Base-by-base conservation (phyloP, 2,329 filamentous ascomycete species). In the Davidsoniella eucalypti region DNA sequence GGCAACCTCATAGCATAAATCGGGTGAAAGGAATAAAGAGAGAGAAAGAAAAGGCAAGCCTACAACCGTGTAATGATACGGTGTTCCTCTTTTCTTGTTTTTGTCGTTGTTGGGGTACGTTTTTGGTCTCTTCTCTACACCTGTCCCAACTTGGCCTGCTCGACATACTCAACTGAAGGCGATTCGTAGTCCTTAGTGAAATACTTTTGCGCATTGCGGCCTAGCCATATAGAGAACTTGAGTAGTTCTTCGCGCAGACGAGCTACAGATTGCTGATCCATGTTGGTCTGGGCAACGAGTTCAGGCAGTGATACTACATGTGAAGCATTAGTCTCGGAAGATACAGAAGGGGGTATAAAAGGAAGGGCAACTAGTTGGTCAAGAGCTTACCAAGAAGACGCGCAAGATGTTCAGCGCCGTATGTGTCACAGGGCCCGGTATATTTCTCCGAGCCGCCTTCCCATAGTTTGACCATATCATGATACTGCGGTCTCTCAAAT, bases 211-310 rank as follows among this genome's bases (percentile, higher is more conserved):
- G 81, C 78, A 59, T 90, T 79, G 57, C 82, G 84, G 53, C 81
- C 76, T 50, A 98, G 71, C 87, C 88, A 98, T 49, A 78, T 73
- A 9, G 82, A 86, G 65, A 98, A 81, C 65, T 87, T 90, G 57
- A 78, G 75, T 14, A 98, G 73, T 63, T 98, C 92, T 59, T 95
- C 87, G 10, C 87, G 82, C 23, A 96, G 76, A 44, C 87, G 83
- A 55, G 82, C 84, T 40, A 94, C 86, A 2, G 87, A 88, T 63
- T 94, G 87, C 49, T 82, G 73, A 60, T 96, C 92, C 87, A 98
- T 94, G 66, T 96, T 96, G 48, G 92, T 98, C 63, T 98, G 92
- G 3, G 88, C 88, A 55, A 96, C 80, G 39, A 96, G 78, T 61
- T 98, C 92, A 0, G 92, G 90, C 58, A 96, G 79, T 1, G 84